Percentiles rank a stretch among this genome's conserved stretches.
phyloP scores from a whole-genome alignment of 257 asterid species.

The Dorcoceras hygrometricum region DNA sequence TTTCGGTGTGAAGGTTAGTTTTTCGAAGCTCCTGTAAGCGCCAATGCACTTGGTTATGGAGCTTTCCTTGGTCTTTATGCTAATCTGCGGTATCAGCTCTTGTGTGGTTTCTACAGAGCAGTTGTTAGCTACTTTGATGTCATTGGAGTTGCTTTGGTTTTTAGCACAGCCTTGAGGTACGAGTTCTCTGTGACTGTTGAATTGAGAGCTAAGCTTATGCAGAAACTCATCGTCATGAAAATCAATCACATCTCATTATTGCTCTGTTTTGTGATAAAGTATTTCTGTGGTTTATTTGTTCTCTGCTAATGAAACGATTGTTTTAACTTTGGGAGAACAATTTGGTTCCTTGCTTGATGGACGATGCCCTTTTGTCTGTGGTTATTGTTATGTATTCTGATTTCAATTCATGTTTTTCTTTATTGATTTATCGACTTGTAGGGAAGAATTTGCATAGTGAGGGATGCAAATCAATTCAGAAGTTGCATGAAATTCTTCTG shows the following conservation, averaged over 20 bases:
- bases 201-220: neutral
- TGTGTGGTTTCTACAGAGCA: slow-evolving; percentile 81
- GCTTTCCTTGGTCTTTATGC: slow-evolving; percentile 95
- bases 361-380: neutral
- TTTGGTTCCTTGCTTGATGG: neutral
- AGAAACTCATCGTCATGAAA: neutral
- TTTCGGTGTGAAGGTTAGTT: no score
- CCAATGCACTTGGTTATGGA: slow-evolving; percentile 94
- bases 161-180: slow-evolving; percentile 87
- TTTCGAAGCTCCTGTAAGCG: no score
- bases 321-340: neutral
- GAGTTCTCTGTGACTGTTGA: slow-evolving; percentile 12
- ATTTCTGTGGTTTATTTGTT: slow-evolving; percentile 2
- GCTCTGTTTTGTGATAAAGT: neutral
- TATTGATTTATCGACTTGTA: no score
- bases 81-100: slow-evolving; percentile 82
- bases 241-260: neutral
- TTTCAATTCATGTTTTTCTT: neutral
- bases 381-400: neutral
- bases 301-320: neutral
- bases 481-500: neutral
- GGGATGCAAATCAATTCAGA: neutral
- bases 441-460: no score
- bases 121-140: slow-evolving; percentile 77
- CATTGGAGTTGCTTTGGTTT: slow-evolving; percentile 77